These are phyloP conservation scores for Castanea mollissima DNA, from an alignment of 306 rosid genomes.

Conservation along the genomic window DNA sequence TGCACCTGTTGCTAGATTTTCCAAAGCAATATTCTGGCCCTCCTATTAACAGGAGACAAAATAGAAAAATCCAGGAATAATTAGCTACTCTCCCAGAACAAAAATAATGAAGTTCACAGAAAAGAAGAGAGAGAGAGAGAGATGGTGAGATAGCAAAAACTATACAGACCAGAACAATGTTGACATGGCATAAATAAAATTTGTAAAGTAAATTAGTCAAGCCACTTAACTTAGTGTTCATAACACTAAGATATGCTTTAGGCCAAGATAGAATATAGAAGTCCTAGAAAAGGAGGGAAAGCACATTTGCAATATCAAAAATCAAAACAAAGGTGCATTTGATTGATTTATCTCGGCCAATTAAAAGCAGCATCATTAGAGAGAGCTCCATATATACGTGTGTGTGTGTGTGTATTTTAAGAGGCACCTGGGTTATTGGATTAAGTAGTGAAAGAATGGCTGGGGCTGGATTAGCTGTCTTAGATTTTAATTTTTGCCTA, in stretches of 20 bases:
- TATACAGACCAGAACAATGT: not conserved
- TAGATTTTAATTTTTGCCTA: not conserved
- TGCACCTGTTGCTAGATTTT: conserved; percentile 19
- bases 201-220: not conserved
- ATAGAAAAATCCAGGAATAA: conserved; percentile 15
- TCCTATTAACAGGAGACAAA: conserved; percentile 43
- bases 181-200: not conserved
- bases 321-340: not conserved
- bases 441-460: not conserved
- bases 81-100: conserved; percentile 12
- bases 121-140: not conserved
- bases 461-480: not conserved
- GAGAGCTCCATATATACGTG: too few species aligned
- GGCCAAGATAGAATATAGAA: not conserved
- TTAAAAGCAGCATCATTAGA: not conserved
- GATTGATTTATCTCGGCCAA: not conserved
- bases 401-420: too few species aligned
- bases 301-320: not conserved
- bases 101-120: not conserved
- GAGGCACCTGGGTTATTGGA: not conserved
- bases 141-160: not conserved
- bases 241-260: not conserved
- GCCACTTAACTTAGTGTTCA: not conserved
- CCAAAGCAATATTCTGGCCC: conserved; percentile 32
- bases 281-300: not conserved